phyloP scores from a whole-genome alignment of 306 rosid species.

The Glycine latifolia region DNA sequence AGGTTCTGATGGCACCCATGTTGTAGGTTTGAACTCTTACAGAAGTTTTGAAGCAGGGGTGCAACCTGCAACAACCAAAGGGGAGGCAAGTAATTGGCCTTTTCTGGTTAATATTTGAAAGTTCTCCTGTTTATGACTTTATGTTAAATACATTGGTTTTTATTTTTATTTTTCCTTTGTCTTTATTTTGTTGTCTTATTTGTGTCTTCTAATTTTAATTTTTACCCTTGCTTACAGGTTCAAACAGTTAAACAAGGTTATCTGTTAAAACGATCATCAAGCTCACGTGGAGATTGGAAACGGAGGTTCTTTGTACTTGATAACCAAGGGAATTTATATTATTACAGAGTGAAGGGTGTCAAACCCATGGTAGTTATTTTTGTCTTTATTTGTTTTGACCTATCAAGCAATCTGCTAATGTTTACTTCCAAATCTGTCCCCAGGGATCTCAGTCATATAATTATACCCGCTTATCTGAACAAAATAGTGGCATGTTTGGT shows the following conservation, averaged over 20 bases:
- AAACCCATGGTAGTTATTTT: conserved; percentile 74
- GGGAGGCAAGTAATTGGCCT: conserved; percentile 70
- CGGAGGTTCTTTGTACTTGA: conserved; percentile 91
- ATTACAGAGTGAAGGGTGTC: conserved; percentile 76
- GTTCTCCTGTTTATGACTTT: conserved; percentile 30
- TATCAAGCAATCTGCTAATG: conserved; percentile 35
- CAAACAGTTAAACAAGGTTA: conserved; percentile 88
- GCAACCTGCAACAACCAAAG: conserved; percentile 59
- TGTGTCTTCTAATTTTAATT: neutral
- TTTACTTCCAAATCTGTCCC: conserved; percentile 42
- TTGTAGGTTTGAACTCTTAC: conserved; percentile 68
- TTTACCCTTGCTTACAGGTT: conserved; percentile 56
- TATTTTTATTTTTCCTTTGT: neutral
- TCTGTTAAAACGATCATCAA: conserved; percentile 88
- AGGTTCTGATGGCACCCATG: conserved; percentile 60
- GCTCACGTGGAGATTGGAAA: conserved; percentile 92
- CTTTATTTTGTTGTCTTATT: conserved; percentile 13
- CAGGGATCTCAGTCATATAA: conserved; percentile 80
- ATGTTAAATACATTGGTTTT: conserved; percentile 26
- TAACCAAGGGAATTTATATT: conserved; percentile 74
- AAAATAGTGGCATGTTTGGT: conserved; percentile 83
- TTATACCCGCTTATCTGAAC: conserved; percentile 69
- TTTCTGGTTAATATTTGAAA: conserved; percentile 25
- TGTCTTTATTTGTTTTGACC: conserved; percentile 39
- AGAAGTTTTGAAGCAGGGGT: conserved; percentile 65